Evolutionary conservation across 176 grass and related monocot species (phyloP), one percentile per base, ranked within the genome.

Genomic region (Juncus inflexus): DNA sequence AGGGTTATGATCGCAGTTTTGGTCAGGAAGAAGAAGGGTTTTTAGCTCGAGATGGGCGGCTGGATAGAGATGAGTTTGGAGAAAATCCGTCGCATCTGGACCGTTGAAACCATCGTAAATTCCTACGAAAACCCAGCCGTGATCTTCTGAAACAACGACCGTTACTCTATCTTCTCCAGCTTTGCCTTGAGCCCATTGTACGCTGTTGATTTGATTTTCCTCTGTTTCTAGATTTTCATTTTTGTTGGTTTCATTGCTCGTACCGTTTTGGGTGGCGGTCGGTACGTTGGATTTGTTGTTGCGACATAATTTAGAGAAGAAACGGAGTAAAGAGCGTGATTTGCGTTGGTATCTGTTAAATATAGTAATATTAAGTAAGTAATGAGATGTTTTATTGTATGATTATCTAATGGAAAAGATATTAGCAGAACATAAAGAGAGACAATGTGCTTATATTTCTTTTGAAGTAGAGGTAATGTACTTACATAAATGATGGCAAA

Each of bases 81-180:
- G 85, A 76, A 88, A 92, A 58, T 99, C 94, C 10, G 94, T 99
- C 56, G 94, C 94, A 60, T 99, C 94, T n/a, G 94, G 94, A 15
- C 94, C 94, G 40, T 99, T 99, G 80, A 99, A 99, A 16, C 94
- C 94, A 16, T 99, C 94, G 35, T 99, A 99, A 76, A 99, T 92
- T 3, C 94, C 94, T 74, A 99, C 85, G 66, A 99, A 99, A 42
- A 99, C 85, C 94, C 94, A 99, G 7, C 83, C 77, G 2, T 84
- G 73, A 63, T 92, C 88, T 59, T 92, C 94, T 12, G 88, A 99
- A 35, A 99, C 88, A 2, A 99, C 88, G 67, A 99, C 52, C 60
- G 91, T 87, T 57, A 92, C 80, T 42, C 94, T 77, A 75, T 99
- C 94, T 79, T 99, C 94, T 42, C 94, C 94, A 52, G 94, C 94